Base-by-base conservation (phyloP, 768 basidiomycete genomes). In the Podaxis mareebaensis region DNA sequence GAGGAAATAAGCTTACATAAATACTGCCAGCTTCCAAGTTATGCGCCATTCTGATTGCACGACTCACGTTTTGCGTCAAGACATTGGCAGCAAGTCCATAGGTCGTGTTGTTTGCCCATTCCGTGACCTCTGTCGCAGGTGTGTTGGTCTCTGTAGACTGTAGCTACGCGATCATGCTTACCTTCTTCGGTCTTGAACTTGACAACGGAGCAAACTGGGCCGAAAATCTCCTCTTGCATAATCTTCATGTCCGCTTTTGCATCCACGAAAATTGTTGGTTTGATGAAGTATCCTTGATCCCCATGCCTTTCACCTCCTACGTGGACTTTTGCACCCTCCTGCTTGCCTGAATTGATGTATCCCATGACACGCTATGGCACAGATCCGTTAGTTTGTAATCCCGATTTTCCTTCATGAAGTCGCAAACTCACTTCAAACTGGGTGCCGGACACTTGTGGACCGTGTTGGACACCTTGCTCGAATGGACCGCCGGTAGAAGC, bases 51-150 rank as follows among this genome's bases (percentile, higher is more conserved):
- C 75, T 74, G 63, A 93, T 76, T 1, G 89, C 92, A 36, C 88
- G 81, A 58, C 78, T 83, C 72, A 92, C 74, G 77, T 94, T 81
- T 69, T 81, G 76, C 48, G 89, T 83, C 79, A 92, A 93, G 60
- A 95, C 84, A 8, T 90, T 87, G 3, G 88, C 85, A 6, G 91
- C 92, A 30, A 95, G 83, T 48, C 94, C 94, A 75, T 93, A 93
- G 1, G 54, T 78, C 0, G 89, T 87, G 72, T 94, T 85, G 77
- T 95, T 96, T 40, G 92, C 93, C 71, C 82, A 78, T 49, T 74
- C 74, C 61, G 87, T 71, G 36, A 80, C 83, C 59, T 88, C 87
- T 61, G 56, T 51, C 8, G 2, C 44, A 10, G 1, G 28, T 49
- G 54, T 24, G 15, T 8, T 17, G n/a, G n/a, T 49, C 36, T 33